These are phyloP conservation scores for Epichloe coenophiala DNA, from an alignment of 2,329 filamentous ascomycete species.

Conservation along the genomic window DNA sequence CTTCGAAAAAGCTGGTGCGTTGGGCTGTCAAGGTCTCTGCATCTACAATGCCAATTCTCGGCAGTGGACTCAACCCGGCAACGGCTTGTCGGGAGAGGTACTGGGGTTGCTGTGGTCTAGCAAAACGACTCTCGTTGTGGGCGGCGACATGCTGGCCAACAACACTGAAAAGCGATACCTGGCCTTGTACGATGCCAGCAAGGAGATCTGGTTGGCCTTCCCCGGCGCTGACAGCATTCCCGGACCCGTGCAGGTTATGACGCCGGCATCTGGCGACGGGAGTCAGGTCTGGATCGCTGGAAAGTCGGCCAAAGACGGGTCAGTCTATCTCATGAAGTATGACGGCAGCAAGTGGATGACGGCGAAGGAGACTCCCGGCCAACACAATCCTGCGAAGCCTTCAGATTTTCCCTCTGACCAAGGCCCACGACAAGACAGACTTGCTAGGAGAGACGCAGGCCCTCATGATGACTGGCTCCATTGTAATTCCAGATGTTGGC, in stretches of 20 bases:
- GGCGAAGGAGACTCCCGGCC: conserved; percentile 42
- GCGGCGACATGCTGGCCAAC: conserved; percentile 60
- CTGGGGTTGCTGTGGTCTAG: conserved; percentile 64
- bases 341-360: conserved; percentile 59
- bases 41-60: conserved; percentile 55
- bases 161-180: conserved; percentile 50
- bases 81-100: conserved; percentile 56
- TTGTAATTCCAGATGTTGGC: conserved; percentile 64
- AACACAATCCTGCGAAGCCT: conserved; percentile 63
- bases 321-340: conserved; percentile 70
- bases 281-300: conserved; percentile 76
- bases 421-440: conserved; percentile 49
- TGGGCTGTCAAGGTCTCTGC: conserved; percentile 74
- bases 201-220: conserved; percentile 52
- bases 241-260: conserved; percentile 65
- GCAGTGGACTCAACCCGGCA: conserved; percentile 72
- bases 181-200: conserved; percentile 57
- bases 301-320: conserved; percentile 45
- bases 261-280: conserved; percentile 57
- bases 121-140: conserved; percentile 57
- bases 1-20: conserved; percentile 70
- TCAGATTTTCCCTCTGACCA: conserved; percentile 62
- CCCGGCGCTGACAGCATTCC: conserved; percentile 53
- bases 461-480: conserved; percentile 72
- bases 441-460: conserved; percentile 55